Evolutionary conservation across 768 basidiomycete species (phyloP).

Genomic region (Vararia minispora): DNA sequence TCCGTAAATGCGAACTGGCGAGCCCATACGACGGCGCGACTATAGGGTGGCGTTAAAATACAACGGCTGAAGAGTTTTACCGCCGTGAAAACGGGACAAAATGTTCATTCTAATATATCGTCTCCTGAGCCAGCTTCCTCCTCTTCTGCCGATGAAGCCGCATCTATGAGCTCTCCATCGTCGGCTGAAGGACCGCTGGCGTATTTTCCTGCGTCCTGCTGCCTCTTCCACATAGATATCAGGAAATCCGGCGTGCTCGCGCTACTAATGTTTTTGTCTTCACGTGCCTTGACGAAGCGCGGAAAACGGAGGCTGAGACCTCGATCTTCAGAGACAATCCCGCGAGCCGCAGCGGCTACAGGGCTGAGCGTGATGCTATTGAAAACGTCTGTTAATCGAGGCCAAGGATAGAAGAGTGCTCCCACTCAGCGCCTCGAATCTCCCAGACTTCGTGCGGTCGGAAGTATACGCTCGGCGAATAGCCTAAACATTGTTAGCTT

Average conservation of each 20-base stretch:
- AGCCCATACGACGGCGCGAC: too few species aligned
- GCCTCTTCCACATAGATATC: slow-evolving; percentile 54
- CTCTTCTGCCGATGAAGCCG: slow-evolving; percentile 24
- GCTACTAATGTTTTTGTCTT: slow-evolving; percentile 63
- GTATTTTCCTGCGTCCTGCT: slow-evolving; percentile 33
- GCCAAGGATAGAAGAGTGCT: slow-evolving; percentile 1
- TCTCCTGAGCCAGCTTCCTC: slow-evolving; percentile 23
- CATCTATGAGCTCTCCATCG: slow-evolving; percentile 52
- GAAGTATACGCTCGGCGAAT: slow-evolving; percentile 58
- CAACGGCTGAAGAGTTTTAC: too few species aligned
- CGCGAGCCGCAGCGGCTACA: slow-evolving; percentile 68
- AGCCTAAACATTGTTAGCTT: slow-evolving; percentile 27
- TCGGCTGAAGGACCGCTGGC: slow-evolving; percentile 34
- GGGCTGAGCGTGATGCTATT: slow-evolving; percentile 73
- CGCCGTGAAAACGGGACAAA: too few species aligned
- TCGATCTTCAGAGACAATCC: slow-evolving; percentile 40
- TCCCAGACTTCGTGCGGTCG: slow-evolving; percentile 80
- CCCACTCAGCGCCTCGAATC: slow-evolving; percentile 66
- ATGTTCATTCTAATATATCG: slow-evolving; percentile 4
- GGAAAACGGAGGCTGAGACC: slow-evolving; percentile 86
- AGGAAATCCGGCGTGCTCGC: slow-evolving; percentile 67
- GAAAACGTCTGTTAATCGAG: slow-evolving; percentile 5
- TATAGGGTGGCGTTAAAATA: too few species aligned
- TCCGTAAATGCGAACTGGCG: too few species aligned
- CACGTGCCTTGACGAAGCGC: slow-evolving; percentile 62